Evolutionary conservation across 2,329 filamentous ascomycete genomes (phyloP), one percentile per base, ranked within the genome.

Genomic region (Fonsecaea multimorphosa): DNA sequence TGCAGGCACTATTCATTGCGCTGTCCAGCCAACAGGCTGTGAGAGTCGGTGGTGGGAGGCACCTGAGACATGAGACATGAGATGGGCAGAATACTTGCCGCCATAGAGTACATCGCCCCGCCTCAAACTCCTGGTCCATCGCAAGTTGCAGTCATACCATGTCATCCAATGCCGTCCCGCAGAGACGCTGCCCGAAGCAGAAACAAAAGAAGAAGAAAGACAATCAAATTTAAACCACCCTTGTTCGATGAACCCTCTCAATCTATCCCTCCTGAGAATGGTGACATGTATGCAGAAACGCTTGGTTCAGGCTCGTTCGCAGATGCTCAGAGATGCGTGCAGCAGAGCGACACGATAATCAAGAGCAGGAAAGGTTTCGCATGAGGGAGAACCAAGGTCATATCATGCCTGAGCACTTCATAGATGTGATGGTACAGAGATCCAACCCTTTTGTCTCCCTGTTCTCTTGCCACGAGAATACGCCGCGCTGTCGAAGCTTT

Each of bases 341-440:
- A 5, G 38, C 14, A 4, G 14, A 27, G 44, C 3, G 22, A 27
- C 12, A 5, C 40, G 8, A 22, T 46, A n/a, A 46, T 53, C 32
- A 32, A 22, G 27, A 32, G 29, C 32, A 34, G 9, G 27, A 54
- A 54, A 36, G 12, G 12, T n/a, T 54, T 32, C 24, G 44, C 34
- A 52, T 29, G 40, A 53, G 38, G 36, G n/a, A 49, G 27, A 54
- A 32, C 24, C 52, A 27, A 49, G 56, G 27, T 32, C 56, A 29
- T n/a, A 44, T 58, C 40, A 12, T 44, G 24, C 40, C 38, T n/a
- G 56, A 52, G 44, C n/a, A 14, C 32, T 49, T 49, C 19, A 54
- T 31, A 32, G 52, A 34, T n/a, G 12, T 65, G 63, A 51, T 65
- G 57, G 38, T 65, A 61, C 63, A 64, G n/a, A 14, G 57, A 52